Evolutionary conservation across 805 yeast species (phyloP).

Genomic region (Lipomyces kockii): DNA sequence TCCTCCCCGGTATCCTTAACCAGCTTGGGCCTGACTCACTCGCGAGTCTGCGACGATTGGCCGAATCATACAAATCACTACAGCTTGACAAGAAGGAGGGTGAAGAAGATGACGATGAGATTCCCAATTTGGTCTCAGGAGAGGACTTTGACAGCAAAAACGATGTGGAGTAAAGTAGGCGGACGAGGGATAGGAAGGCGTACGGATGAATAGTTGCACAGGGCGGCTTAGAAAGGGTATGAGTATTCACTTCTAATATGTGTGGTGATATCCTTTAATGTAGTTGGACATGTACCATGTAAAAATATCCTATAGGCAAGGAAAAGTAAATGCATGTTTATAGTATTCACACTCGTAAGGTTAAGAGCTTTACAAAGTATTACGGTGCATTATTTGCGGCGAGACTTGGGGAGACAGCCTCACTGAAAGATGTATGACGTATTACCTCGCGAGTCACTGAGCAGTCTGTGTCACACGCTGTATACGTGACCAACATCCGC

Average conservation of each 20-base stretch:
- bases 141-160: conserved; percentile 36
- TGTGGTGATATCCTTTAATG: conserved; percentile 1
- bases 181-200: background rate
- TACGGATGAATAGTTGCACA: conserved; percentile 1
- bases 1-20: conserved; percentile 91
- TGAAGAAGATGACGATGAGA: conserved; percentile 57
- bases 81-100: conserved; percentile 50
- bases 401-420: background rate
- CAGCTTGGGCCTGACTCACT: conserved; percentile 96
- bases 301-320: conserved; percentile 17
- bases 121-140: conserved; percentile 63
- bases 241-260: background rate
- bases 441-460: no score
- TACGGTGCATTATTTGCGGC: background rate
- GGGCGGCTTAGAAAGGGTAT: background rate
- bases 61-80: conserved; percentile 74
- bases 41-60: conserved; percentile 84
- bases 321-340: conserved; percentile 14
- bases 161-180: conserved; percentile 24
- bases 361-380: background rate
- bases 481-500: no score
- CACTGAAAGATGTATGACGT: no score
- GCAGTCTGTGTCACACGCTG: no score
- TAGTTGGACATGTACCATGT: conserved; percentile 9
- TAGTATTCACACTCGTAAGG: background rate